phyloP scores from a whole-genome alignment of 768 basidiomycete genomes.

The Leccinum rimulosum region DNA sequence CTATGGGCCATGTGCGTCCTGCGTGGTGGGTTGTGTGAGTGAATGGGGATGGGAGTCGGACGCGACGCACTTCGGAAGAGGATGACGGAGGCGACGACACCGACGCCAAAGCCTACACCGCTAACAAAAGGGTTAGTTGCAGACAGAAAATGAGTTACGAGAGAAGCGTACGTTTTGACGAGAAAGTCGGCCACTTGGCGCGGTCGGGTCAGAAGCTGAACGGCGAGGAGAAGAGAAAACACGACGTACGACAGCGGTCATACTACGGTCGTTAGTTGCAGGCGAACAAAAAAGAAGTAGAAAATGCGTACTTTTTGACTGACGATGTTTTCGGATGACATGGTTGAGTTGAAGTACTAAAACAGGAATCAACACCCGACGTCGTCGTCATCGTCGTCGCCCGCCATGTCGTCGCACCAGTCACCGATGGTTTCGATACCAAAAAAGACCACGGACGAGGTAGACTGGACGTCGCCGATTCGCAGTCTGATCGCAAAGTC shows the following conservation, averaged over 20 bases:
- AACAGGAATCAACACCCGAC: slow-evolving; percentile 21
- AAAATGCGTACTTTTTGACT: slow-evolving; percentile 72
- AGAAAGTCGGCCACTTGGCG: slow-evolving; percentile 72
- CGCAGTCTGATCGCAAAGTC: slow-evolving; percentile 79
- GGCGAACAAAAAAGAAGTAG: not conserved
- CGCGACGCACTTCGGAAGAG: slow-evolving; percentile 80
- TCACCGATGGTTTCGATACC: slow-evolving; percentile 53
- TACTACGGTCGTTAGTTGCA: slow-evolving; percentile 44
- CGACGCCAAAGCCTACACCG: slow-evolving; percentile 85
- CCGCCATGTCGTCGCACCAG: slow-evolving; percentile 69
- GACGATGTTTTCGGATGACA: slow-evolving; percentile 68
- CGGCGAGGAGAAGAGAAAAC: slow-evolving; percentile 28
- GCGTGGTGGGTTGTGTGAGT: slow-evolving; percentile 10
- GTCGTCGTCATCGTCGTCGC: not conserved
- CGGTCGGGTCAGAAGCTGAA: slow-evolving; percentile 5
- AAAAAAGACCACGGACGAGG: slow-evolving; percentile 86
- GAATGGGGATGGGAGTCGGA: not conserved
- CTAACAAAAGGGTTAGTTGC: slow-evolving; percentile 37
- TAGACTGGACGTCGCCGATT: slow-evolving; percentile 93
- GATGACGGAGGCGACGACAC: slow-evolving; percentile 86
- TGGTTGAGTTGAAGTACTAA: slow-evolving; percentile 46
- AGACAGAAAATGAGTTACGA: not conserved
- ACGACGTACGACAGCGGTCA: slow-evolving; percentile 79
- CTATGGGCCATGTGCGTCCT: slow-evolving; percentile 94
- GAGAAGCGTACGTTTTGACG: slow-evolving; percentile 75